Evolutionary conservation across 2,329 filamentous ascomycete genomes (phyloP).

Genomic region (Pseudovirgaria hyperparasitica): DNA sequence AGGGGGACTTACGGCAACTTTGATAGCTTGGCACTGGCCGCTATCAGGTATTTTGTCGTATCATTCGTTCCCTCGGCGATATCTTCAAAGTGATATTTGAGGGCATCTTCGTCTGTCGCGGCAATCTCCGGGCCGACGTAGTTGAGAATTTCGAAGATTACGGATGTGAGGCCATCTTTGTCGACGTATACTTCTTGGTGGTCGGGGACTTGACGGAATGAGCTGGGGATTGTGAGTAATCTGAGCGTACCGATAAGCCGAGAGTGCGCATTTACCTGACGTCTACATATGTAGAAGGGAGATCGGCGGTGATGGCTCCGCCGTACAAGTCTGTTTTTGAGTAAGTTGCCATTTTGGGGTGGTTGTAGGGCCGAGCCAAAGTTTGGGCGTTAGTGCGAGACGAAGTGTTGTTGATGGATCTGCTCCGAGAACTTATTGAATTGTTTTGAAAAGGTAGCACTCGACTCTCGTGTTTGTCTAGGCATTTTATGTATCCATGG

Average conservation of each 20-base stretch:
- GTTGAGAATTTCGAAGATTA: slow-evolving; percentile 86
- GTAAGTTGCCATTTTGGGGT: no score
- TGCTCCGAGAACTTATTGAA: no score
- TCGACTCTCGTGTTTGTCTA: no score
- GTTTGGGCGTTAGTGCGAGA: no score
- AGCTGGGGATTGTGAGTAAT: slow-evolving; percentile 33
- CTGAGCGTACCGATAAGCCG: no score
- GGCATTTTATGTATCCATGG: no score
- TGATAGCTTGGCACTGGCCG: slow-evolving; percentile 14
- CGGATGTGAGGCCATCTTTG: slow-evolving; percentile 66
- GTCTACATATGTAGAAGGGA: slow-evolving; percentile 57
- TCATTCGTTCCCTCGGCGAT: slow-evolving; percentile 27
- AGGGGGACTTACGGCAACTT: slow-evolving; percentile 24
- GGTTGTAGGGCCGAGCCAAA: no score
- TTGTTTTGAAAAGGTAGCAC: no score
- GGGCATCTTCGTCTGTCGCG: slow-evolving; percentile 55
- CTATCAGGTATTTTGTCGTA: slow-evolving; percentile 20
- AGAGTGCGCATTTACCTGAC: slow-evolving; percentile 49
- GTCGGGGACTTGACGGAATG: slow-evolving; percentile 63
- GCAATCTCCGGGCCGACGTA: slow-evolving; percentile 50
- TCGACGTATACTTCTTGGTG: slow-evolving; percentile 92
- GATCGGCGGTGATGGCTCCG: slow-evolving; percentile 55
- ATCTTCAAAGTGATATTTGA: slow-evolving; percentile 37
- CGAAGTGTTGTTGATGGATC: no score
- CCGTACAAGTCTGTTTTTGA: slow-evolving; percentile 53